A percentile compares a stretch with the other conserved stretches of the same genome.
phyloP scores from a whole-genome alignment of 2,329 filamentous ascomycete species.

The Aspergillus persii region DNA sequence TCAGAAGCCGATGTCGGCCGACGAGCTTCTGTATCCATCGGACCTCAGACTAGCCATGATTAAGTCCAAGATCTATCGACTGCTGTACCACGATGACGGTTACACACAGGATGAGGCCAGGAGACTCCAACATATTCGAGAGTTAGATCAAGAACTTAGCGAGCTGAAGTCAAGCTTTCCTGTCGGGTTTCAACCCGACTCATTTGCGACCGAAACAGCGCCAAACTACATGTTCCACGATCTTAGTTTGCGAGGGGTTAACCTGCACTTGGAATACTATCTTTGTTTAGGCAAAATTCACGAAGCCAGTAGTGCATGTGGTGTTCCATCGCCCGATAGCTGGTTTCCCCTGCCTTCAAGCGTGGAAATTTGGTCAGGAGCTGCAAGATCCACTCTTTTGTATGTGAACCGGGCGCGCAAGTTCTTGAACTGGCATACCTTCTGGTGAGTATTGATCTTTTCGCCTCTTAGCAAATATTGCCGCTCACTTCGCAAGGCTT shows the following conservation, averaged over 20 bases:
- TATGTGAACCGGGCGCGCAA: constrained; percentile 18
- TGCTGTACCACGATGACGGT: constrained; percentile 20
- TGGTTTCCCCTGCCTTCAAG: constrained; percentile 19
- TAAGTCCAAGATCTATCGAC: constrained; percentile 22
- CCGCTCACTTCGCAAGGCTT: constrained; percentile 11
- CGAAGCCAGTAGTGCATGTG: constrained; percentile 13
- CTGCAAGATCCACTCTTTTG: constrained; percentile 22
- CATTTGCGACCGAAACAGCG: constrained; percentile 14
- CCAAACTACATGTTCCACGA: constrained; percentile 22
- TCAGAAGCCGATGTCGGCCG: constrained; percentile 11
- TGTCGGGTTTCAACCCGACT: constrained; percentile 16
- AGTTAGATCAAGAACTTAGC: constrained; percentile 24
- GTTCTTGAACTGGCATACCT: constrained; percentile 19
- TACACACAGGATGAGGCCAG: constrained; percentile 15
- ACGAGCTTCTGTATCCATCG: constrained; percentile 22
- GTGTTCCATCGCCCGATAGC: neutral
- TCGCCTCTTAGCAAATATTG: neutral
- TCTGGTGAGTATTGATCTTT: constrained; percentile 16
- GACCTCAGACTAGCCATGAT: constrained; percentile 24
- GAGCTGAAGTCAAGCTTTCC: constrained; percentile 20
- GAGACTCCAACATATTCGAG: constrained; percentile 23
- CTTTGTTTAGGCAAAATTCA: constrained; percentile 25
- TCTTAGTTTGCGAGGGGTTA: constrained; percentile 23
- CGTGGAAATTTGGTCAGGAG: constrained; percentile 24
- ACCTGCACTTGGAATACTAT: constrained; percentile 27